Conservation (phyloP, 225 moss, liverwort and hornwort genomes). For the Pseudisothecium myosuroides region DNA sequence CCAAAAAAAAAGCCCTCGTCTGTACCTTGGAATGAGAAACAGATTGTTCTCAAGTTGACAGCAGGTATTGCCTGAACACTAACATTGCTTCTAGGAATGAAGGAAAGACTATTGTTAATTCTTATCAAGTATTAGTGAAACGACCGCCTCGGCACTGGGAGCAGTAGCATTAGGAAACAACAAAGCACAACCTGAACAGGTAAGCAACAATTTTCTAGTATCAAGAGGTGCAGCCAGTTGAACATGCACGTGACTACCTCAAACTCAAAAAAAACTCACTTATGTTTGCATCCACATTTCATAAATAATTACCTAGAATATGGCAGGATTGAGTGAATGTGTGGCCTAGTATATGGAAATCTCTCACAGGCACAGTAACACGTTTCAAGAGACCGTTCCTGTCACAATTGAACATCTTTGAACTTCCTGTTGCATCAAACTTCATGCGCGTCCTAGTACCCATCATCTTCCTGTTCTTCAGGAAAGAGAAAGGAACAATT, state of each 20-base stretch:
- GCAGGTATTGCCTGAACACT: background rate
- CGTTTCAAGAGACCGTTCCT: constrained; percentile 74
- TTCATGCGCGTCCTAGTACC: constrained; percentile 79
- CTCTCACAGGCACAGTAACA: constrained; percentile 79
- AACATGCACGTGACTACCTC: background rate
- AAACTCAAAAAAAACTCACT: background rate
- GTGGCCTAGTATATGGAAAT: constrained; percentile 81
- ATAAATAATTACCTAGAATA: constrained; percentile 62
- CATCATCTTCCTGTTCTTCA: constrained; percentile 68
- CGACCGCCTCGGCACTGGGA: background rate
- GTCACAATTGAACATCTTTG: constrained; percentile 76
- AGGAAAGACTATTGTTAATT: background rate
- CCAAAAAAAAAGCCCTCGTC: no score
- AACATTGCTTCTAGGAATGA: background rate
- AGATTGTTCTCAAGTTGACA: background rate
- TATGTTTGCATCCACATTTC: background rate
- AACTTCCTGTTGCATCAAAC: constrained; percentile 64
- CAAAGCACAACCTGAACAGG: background rate
- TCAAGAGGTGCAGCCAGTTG: background rate
- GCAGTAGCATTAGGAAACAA: background rate
- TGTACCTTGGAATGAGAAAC: background rate
- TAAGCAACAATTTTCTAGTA: background rate
- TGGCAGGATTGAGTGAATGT: constrained; percentile 84
- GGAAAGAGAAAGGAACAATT: constrained; percentile 7
- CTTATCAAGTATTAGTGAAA: background rate